phyloP scores from a whole-genome alignment of 441 rosid genomes.

The Mallotus repandus region DNA sequence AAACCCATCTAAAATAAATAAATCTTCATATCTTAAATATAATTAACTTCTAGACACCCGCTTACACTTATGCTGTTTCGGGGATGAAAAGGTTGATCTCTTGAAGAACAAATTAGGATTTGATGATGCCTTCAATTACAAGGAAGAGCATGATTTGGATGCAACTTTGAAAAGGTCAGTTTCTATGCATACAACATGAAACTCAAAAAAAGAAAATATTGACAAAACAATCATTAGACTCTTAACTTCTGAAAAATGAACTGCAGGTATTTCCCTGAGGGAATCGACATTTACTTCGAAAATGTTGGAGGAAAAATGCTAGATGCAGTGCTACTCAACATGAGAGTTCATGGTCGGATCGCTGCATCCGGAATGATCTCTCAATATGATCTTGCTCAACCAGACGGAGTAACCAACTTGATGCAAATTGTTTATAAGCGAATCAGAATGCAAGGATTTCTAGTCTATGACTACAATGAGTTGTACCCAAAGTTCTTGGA shows the following conservation, averaged over 20 bases:
- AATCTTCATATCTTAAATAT: no score
- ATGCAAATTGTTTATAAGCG: constrained; percentile 27
- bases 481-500: no score
- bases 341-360: constrained; percentile 42
- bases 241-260: neutral
- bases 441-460: constrained; percentile 41
- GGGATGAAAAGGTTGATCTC: constrained; percentile 48
- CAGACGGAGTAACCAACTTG: constrained; percentile 38
- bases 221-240: no score
- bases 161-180: constrained; percentile 66
- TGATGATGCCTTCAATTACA: constrained; percentile 81
- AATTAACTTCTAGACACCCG: no score
- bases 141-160: constrained; percentile 60
- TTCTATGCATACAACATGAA: neutral
- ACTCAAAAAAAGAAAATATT: no score
- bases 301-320: constrained; percentile 53
- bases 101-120: constrained; percentile 61
- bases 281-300: constrained; percentile 53
- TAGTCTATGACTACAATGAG: no score
- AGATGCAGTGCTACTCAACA: constrained; percentile 44
- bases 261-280: constrained; percentile 46
- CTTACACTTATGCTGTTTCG: no score
- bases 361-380: constrained; percentile 61
- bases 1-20: no score
- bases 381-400: constrained; percentile 44